Conservation (phyloP, 768 basidiomycete genomes). For the Omphalotus guepiniiformis region DNA sequence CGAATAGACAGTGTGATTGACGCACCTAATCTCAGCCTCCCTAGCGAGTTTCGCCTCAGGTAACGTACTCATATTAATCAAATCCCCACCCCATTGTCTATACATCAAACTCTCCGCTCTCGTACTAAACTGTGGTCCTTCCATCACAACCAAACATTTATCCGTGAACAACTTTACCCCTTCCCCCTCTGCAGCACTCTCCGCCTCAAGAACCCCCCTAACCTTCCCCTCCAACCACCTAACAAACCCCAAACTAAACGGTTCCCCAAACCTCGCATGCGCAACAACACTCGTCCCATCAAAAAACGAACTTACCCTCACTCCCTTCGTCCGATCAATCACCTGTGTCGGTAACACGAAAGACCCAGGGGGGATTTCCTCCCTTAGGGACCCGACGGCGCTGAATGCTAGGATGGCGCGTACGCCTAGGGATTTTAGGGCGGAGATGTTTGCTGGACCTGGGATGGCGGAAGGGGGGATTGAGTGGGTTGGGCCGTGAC, state of each 20-base stretch:
- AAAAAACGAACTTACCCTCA: conserved; percentile 88
- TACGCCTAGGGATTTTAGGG: conserved; percentile 88
- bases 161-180: conserved; percentile 71
- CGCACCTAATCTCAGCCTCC: conserved; percentile 95
- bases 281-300: conserved; percentile 78
- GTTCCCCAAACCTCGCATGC: conserved; percentile 93
- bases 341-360: conserved; percentile 88
- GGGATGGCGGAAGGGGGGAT: conserved; percentile 81
- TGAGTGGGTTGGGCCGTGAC: conserved; percentile 82
- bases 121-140: conserved; percentile 98
- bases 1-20: not conserved
- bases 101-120: conserved; percentile 96
- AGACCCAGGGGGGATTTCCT: conserved; percentile 88
- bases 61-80: conserved; percentile 96
- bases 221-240: conserved; percentile 66
- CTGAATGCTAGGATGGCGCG: conserved; percentile 90
- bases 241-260: conserved; percentile 66
- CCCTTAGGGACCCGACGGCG: conserved; percentile 91
- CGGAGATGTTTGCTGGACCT: conserved; percentile 89
- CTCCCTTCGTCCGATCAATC: conserved; percentile 94
- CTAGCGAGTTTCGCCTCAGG: conserved; percentile 97
- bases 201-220: conserved; percentile 54
- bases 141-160: conserved; percentile 93
- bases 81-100: conserved; percentile 84
- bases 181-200: conserved; percentile 50